Percentiles rank a stretch among this genome's conserved stretches.
phyloP scores from a whole-genome alignment of 306 rosid species.

The Vigna mungo region DNA sequence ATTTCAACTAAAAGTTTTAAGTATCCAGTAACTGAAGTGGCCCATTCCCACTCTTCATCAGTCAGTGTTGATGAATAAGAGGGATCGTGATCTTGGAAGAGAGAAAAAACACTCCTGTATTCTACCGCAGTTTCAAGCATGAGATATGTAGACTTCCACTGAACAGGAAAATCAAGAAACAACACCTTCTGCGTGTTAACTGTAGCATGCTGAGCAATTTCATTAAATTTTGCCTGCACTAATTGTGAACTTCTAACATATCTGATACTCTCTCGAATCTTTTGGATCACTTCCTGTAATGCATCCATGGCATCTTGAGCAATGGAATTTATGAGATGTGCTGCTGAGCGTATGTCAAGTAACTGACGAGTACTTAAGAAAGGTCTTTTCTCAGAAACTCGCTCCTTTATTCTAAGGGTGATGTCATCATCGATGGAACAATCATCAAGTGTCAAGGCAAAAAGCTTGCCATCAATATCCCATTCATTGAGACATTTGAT shows the following conservation, averaged over 20 bases:
- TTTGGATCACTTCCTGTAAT: slow-evolving; percentile 68
- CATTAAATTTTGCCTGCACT: slow-evolving; percentile 73
- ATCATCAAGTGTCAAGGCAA: slow-evolving; percentile 90
- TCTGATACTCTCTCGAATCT: slow-evolving; percentile 76
- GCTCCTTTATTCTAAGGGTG: slow-evolving; percentile 74
- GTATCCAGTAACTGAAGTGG: slow-evolving; percentile 59
- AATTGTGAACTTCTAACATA: slow-evolving; percentile 80
- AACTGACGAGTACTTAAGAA: slow-evolving; percentile 68
- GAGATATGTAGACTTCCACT: slow-evolving; percentile 75
- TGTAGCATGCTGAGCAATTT: slow-evolving; percentile 73
- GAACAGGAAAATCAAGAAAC: slow-evolving; percentile 68
- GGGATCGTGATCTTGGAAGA: slow-evolving; percentile 74
- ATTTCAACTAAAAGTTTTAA: slow-evolving; percentile 87
- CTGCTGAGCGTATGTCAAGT: slow-evolving; percentile 82
- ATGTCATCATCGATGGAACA: slow-evolving; percentile 79
- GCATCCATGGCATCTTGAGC: slow-evolving; percentile 74
- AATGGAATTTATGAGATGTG: slow-evolving; percentile 71
- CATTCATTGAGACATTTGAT: slow-evolving; percentile 80
- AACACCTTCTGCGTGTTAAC: slow-evolving; percentile 63
- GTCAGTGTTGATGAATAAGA: slow-evolving; percentile 63
- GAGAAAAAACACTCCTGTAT: slow-evolving; percentile 74
- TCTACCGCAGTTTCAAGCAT: slow-evolving; percentile 88
- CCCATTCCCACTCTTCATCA: slow-evolving; percentile 89
- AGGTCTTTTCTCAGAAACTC: slow-evolving; percentile 76
- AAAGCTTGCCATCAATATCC: slow-evolving; percentile 84